Base-by-base conservation (phyloP, 495 filamentous ascomycete genomes). In the Lophium mytilinum region DNA sequence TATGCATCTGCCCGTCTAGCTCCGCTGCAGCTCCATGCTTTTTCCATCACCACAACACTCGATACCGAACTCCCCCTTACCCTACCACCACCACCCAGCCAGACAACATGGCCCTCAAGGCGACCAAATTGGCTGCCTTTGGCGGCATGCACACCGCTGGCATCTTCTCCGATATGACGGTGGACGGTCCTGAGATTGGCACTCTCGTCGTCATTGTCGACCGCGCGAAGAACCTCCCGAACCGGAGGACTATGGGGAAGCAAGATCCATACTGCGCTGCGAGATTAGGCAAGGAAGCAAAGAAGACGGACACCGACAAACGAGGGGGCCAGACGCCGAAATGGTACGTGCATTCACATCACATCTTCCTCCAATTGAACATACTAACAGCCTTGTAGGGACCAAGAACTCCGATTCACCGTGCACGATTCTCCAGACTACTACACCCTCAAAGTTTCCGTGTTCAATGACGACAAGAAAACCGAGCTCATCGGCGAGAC, bases 371-470 rank as follows among this genome's bases (percentile, higher is more conserved):
- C 40, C 49, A 18, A 42, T 53, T 63, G 15, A 54, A 8, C 17
- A 54, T 58, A 36, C 30, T 6, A 45, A 52, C 48, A 37, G 34
- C 37, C 56, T 70, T 74, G 61, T 66, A 98, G 93, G 93, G 93
- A 99, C 68, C 89, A 96, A 67, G 93, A 99, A 71, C 80, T 99
- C 35, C 88, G 94, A 43, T 99, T 95, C 64, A 89, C 80, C 42
- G 93, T 99, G 41, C 91, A 95, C 75, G 91, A 97, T 66, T 96
- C 90, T 10, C 84, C 90, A 3, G 93, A 99, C 65, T 99, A 97
- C 74, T 87, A 86, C 66, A 86, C 88, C 61, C 75, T 99, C 36
- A 97, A 99, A 70, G 80, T 97, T 14, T 94, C 90, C 5, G 84
- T 96, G 5, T 97, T 97, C 77, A 96, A 95, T 68, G 92, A 98